Evolutionary conservation across 495 filamentous ascomycete genomes (phyloP).

Genomic region (Aspergillus sparsus): DNA sequence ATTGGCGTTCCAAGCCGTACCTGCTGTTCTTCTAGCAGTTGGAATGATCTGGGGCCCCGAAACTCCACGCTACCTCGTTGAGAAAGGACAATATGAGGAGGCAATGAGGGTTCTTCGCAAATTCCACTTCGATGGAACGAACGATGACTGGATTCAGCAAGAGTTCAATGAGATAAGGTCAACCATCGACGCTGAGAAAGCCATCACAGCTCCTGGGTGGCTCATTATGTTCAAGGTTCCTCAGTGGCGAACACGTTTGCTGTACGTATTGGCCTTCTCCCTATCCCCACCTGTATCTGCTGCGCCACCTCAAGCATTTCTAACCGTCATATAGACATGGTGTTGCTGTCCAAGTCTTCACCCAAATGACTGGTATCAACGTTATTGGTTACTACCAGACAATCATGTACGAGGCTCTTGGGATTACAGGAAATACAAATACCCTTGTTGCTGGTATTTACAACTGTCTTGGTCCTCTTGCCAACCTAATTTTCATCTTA

Average conservation of each 20-base stretch:
- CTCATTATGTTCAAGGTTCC: constrained; percentile 53
- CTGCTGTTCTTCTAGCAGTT: constrained; percentile 43
- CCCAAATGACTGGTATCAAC: constrained; percentile 55
- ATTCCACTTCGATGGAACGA: constrained; percentile 50
- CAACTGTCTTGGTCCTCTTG: constrained; percentile 58
- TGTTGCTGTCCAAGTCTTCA: constrained; percentile 39
- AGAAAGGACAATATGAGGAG: constrained; percentile 46
- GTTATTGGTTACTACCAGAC: constrained; percentile 64
- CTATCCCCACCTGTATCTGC: background rate
- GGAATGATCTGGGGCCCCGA: constrained; percentile 57
- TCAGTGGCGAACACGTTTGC: constrained; percentile 49
- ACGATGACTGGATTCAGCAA: constrained; percentile 49
- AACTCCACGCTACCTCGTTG: constrained; percentile 57
- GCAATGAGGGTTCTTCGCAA: constrained; percentile 51
- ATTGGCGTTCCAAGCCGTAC: constrained; percentile 54
- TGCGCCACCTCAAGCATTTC: constrained; percentile 14
- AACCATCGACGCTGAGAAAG: constrained; percentile 51
- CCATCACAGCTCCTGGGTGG: constrained; percentile 47
- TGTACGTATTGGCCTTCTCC: constrained; percentile 34
- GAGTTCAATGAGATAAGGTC: constrained; percentile 52
- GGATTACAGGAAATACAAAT: constrained; percentile 51
- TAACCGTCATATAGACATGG: constrained; percentile 29
- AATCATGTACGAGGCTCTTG: constrained; percentile 59
- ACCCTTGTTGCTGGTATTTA: constrained; percentile 61
- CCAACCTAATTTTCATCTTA: constrained; percentile 50